phyloP scores from a whole-genome alignment of 1,284 basidiomycete species.

The Puccinia hordei region DNA sequence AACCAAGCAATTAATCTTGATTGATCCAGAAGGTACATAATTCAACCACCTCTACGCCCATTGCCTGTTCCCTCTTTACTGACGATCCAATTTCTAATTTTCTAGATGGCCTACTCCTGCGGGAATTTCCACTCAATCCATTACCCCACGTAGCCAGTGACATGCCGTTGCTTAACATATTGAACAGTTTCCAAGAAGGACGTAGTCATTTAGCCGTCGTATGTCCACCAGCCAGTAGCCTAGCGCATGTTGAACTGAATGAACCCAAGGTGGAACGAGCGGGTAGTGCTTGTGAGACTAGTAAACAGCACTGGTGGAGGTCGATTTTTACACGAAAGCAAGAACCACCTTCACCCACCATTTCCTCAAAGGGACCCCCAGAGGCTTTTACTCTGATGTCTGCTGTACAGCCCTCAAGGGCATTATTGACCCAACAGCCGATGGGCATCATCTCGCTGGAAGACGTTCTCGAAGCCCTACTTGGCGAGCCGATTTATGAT shows the following conservation, averaged over 20 bases:
- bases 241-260: constrained; percentile 62
- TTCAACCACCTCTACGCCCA: neutral
- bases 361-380: neutral
- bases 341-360: neutral
- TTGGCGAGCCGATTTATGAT: constrained; percentile 86
- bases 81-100: neutral
- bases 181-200: constrained; percentile 88
- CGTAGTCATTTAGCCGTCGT: constrained; percentile 89
- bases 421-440: constrained; percentile 60
- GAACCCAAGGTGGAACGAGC: constrained; percentile 55
- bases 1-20: constrained; percentile 45
- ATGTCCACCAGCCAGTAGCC: constrained; percentile 57
- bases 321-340: constrained; percentile 67
- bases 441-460: constrained; percentile 90
- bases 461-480: constrained; percentile 87
- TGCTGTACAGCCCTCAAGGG: constrained; percentile 56
- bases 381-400: constrained; percentile 6
- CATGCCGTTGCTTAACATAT: constrained; percentile 79
- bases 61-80: neutral
- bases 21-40: constrained; percentile 42
- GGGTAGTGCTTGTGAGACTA: constrained; percentile 60
- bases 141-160: constrained; percentile 82
- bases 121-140: constrained; percentile 77
- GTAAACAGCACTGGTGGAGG: constrained; percentile 54
- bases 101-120: constrained; percentile 73